A percentile compares a stretch with the other conserved stretches of the same genome.
These are phyloP conservation scores for Erythrophleum ivorense DNA, from an alignment of 331 rosid genomes.

Conservation along the genomic window DNA sequence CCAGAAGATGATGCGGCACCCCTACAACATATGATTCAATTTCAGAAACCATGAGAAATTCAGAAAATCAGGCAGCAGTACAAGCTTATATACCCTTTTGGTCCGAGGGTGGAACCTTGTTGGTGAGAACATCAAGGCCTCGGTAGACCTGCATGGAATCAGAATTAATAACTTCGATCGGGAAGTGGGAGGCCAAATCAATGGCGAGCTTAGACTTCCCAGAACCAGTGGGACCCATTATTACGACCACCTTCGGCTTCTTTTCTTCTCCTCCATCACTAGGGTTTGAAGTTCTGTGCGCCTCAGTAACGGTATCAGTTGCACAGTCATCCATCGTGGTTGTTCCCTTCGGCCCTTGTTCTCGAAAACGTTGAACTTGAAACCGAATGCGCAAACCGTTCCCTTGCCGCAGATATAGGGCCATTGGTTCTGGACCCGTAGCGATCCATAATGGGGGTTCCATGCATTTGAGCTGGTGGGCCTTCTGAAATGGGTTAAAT, in stretches of 20 bases:
- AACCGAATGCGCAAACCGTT: background rate
- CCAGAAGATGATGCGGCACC: slow-evolving; percentile 88
- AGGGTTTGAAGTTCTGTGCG: slow-evolving; percentile 43
- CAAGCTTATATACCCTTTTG: slow-evolving; percentile 58
- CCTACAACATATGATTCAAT: slow-evolving; percentile 46
- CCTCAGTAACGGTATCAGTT: slow-evolving; percentile 6
- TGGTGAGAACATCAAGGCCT: slow-evolving; percentile 89
- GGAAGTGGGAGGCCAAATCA: slow-evolving; percentile 74
- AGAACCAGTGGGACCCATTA: slow-evolving; percentile 89
- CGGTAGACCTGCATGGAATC: slow-evolving; percentile 94
- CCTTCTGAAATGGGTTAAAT: background rate
- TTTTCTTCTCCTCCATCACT: slow-evolving; percentile 28
- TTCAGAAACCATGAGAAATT: slow-evolving; percentile 27
- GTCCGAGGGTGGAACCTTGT: slow-evolving; percentile 70
- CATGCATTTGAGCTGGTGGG: background rate
- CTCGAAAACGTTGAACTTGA: background rate
- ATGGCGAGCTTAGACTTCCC: slow-evolving; percentile 89
- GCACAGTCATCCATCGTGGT: slow-evolving; percentile 36
- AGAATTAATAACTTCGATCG: slow-evolving; percentile 84
- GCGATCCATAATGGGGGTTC: background rate
- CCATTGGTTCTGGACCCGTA: background rate
- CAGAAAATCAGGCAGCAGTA: background rate
- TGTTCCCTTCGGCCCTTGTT: background rate
- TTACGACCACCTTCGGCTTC: slow-evolving; percentile 67
- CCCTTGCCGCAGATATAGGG: background rate